Evolutionary conservation across 2,329 filamentous ascomycete genomes (phyloP), one percentile per base, ranked within the genome.

Genomic region (Microdochium nivale): DNA sequence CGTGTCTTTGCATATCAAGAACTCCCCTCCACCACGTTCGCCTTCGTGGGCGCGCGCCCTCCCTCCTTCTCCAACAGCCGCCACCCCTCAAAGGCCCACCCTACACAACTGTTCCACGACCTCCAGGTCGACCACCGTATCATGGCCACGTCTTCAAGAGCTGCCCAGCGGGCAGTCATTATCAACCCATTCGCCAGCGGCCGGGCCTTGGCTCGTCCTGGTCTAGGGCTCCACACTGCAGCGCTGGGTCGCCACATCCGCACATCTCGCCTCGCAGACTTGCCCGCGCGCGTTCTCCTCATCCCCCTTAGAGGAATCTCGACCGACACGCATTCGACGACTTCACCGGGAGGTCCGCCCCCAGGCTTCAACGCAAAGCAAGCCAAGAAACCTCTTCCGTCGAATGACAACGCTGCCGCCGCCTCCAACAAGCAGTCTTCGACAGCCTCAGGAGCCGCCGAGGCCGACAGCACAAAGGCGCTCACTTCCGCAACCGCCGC

Each of bases 311-410:
- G 82, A 62, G 67, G 68, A 60, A 70, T 83, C 60, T 74, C 77
- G 47, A 86, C 82, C 59, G 80, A 84, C 53, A 76, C 79, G 56
- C 79, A 82, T 65, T 72, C 76, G 50, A 70, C 75, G 54, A 65
- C 70, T 25, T 68, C 69, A 33, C 73, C 79, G 49, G 75, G 78
- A 51, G 84, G 80, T 48, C 91, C 90, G 46, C 91, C 91, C 52
- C 91, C 90, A 14, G 91, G 91, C 25, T 96, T 96, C 76, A 91
- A 94, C 65, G 76, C 88, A n/a, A 85, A 92, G 63, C 78, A 90
- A 72, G 91, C 91, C 59, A 92, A 90, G 79, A 92, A 90, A 66
- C 88, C 90, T 13, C 74, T 94, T 48, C 71, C 83, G 2, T n/a
- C 46, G 13, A 47, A 21, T n/a, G 46, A 25, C 35, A 30, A 58